Base-by-base conservation (phyloP, 169 alveolate genomes). In the Eimeria necatrix region DNA sequence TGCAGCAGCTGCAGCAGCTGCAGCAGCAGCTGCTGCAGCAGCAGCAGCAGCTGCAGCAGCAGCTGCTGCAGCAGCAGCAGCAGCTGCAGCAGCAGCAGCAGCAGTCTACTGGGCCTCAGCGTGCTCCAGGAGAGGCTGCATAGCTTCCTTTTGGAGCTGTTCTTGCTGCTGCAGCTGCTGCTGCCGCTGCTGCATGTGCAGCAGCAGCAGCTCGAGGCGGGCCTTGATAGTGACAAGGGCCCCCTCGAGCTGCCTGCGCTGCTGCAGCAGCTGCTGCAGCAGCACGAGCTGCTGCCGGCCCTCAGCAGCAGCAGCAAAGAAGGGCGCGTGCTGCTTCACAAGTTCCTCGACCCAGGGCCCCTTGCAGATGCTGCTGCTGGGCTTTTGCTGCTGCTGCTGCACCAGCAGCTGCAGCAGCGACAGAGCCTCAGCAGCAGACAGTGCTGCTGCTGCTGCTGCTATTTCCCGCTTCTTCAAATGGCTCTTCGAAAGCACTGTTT, bases 311-410 rank as follows among this genome's bases (percentile, higher is more conserved):
- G 26, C 2, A 4, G 86, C 83, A 46, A 87, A 51, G n/a, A 46
- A 32, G 9, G 74, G 84, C 9, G 86, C 94, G 22, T 87, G 94
- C 74, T 87, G 94, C 84, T 87, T 87, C n/a, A 87, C 85, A 49
- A 87, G 32, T 53, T 87, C 94, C 53, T 87, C 94, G 18, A 87
- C 68, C 94, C 94, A 87, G 3, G 56, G 80, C 22, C 94, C 94
- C 71, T 87, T 87, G 4, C 18, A 22, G 52, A 87, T 87, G 24
- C 73, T 49, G 41, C 73, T 32, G 20, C 56, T 68, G 6, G 91
- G 91, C 10, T 59, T 84, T 3, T 4, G 14, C 49, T 87, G 94
- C 84, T 87, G 94, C 86, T 87, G 94, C 94, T 87, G 86, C 73
- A 87, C 94, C 24, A 87, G 85, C 51, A 60, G 71, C 71, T 87